Evolutionary conservation across 345 rosid species (phyloP).

Genomic region (Salix brachista): DNA sequence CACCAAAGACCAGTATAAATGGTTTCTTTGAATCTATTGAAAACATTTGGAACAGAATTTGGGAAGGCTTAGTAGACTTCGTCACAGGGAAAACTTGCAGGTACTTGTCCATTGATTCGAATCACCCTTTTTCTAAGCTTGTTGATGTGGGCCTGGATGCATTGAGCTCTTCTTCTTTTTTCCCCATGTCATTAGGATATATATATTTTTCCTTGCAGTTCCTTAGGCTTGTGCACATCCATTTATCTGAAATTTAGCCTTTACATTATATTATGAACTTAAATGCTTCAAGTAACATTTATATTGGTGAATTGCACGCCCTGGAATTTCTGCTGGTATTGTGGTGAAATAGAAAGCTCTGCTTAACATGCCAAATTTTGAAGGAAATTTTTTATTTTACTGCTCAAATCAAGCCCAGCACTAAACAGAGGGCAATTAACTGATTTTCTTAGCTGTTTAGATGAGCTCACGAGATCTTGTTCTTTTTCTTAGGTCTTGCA

Average conservation of each 20-base stretch:
- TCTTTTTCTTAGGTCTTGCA: background rate
- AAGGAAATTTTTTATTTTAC: background rate
- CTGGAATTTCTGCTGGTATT: background rate
- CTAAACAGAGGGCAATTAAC: too few relatives aligned
- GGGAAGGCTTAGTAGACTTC: conserved; percentile 68
- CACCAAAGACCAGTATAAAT: conserved; percentile 47
- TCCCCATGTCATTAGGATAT: background rate
- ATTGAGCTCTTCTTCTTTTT: background rate
- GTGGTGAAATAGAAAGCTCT: background rate
- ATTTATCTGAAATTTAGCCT: background rate
- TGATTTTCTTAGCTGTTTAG: background rate
- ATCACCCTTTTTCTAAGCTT: background rate
- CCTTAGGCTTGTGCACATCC: too few relatives aligned
- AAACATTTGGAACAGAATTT: conserved; percentile 46
- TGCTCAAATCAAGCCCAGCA: background rate
- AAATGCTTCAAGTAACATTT: background rate
- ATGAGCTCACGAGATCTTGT: background rate
- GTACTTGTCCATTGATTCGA: conserved; percentile 20
- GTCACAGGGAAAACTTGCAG: conserved; percentile 83
- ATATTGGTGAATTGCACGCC: background rate
- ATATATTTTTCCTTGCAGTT: too few relatives aligned
- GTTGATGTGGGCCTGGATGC: background rate
- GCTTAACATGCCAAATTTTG: background rate
- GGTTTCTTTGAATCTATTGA: conserved; percentile 70
- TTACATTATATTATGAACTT: background rate